Conservation (phyloP, 2,329 filamentous ascomycete genomes). For the Penicillium sp. region DNA sequence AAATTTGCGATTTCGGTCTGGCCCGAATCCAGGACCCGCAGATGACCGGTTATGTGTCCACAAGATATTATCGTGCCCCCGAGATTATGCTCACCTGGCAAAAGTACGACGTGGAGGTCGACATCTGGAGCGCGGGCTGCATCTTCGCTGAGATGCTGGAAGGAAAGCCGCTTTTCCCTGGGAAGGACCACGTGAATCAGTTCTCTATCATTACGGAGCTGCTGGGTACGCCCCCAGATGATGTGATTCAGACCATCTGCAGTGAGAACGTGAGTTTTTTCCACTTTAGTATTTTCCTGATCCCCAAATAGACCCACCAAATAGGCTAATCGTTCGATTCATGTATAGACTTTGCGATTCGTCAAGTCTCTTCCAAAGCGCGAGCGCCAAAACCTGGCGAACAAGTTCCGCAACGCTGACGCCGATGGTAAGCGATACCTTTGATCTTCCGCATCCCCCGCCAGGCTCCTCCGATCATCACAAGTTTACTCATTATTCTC, state of each 20-base stretch:
- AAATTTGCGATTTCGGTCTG: conserved; percentile 98
- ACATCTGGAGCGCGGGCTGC: conserved; percentile 98
- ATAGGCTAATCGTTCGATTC: conserved; percentile 30
- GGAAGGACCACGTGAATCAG: conserved; percentile 99
- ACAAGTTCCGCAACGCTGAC: conserved; percentile 97
- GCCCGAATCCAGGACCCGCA: conserved; percentile 98
- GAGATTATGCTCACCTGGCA: conserved; percentile 99
- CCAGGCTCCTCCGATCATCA: background rate
- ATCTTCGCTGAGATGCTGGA: conserved; percentile 99
- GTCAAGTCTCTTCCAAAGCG: conserved; percentile 96
- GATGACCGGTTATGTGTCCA: conserved; percentile 99
- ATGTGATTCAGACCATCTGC: conserved; percentile 98
- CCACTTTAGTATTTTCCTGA: background rate
- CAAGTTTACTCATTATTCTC: conserved; percentile 17
- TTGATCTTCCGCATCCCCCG: background rate
- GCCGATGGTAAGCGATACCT: conserved; percentile 65
- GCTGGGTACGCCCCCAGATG: conserved; percentile 91
- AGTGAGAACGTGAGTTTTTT: conserved; percentile 80
- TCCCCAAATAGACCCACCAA: background rate
- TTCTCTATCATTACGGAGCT: conserved; percentile 99
- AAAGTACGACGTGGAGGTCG: conserved; percentile 98
- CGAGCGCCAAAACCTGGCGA: conserved; percentile 79
- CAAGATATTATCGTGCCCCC: conserved; percentile 95
- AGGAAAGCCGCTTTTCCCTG: conserved; percentile 96
- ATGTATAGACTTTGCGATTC: conserved; percentile 80